Evolutionary conservation across 2,329 filamentous ascomycete genomes (phyloP).

Genomic region (Aspergillus nomiae): DNA sequence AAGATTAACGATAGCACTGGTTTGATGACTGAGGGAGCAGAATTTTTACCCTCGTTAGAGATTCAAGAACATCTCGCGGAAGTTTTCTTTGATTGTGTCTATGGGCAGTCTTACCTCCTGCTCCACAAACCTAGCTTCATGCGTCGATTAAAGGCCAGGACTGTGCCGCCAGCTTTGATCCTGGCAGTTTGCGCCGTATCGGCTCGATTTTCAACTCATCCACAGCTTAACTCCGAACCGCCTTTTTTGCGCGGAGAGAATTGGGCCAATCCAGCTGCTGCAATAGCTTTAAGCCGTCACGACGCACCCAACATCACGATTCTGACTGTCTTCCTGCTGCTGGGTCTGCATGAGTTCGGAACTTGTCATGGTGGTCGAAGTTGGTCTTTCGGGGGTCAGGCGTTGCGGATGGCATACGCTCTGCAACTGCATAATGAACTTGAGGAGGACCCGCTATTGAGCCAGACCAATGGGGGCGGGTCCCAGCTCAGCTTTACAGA

Average conservation of each 20-base stretch:
- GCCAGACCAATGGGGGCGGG: slow-evolving; percentile 57
- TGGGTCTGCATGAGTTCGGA: slow-evolving; percentile 93
- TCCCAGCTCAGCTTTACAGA: slow-evolving; percentile 83
- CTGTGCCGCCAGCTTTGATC: slow-evolving; percentile 83
- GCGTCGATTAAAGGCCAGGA: slow-evolving; percentile 73
- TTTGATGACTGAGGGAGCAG: slow-evolving; percentile 77
- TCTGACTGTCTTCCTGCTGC: slow-evolving; percentile 81
- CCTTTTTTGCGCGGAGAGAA: slow-evolving; percentile 87
- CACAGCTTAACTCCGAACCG: slow-evolving; percentile 72
- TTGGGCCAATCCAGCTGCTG: slow-evolving; percentile 84
- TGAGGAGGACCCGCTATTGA: slow-evolving; percentile 72
- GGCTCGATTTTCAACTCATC: slow-evolving; percentile 91
- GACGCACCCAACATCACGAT: slow-evolving; percentile 97
- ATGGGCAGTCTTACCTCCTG: slow-evolving; percentile 91
- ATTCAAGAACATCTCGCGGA: slow-evolving; percentile 92
- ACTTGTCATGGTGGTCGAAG: slow-evolving; percentile 94
- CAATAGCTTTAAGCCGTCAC: slow-evolving; percentile 83
- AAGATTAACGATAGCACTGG: slow-evolving; percentile 74
- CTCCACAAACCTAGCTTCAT: slow-evolving; percentile 98
- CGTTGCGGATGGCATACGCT: slow-evolving; percentile 95
- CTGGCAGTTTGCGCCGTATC: slow-evolving; percentile 94
- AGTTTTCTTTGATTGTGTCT: slow-evolving; percentile 93
- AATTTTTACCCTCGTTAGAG: slow-evolving; percentile 79
- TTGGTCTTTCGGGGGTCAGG: slow-evolving; percentile 94
- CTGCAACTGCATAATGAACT: slow-evolving; percentile 90